phyloP scores from a whole-genome alignment of 345 rosid species.

The Anastatica hierochuntica region DNA sequence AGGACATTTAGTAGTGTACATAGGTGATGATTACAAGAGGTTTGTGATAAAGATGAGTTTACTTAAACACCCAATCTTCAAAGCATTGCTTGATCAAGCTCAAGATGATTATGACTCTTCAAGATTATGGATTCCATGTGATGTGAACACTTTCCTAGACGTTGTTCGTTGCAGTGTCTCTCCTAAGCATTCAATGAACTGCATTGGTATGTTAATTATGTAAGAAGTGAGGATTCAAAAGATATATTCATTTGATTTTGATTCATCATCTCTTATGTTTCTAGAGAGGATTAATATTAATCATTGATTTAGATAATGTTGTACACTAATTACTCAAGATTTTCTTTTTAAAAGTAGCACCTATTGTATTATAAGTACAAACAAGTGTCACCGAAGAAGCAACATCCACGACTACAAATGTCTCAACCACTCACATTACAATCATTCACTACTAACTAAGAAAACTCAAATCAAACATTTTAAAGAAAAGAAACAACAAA shows the following conservation, averaged over 20 bases:
- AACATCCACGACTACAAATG: slow-evolving; percentile 2
- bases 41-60: slow-evolving; percentile 58
- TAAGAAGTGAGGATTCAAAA: no score
- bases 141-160: slow-evolving; percentile 56
- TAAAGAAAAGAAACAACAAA: no score
- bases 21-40: slow-evolving; percentile 57
- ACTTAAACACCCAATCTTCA: slow-evolving; percentile 74
- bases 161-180: no score
- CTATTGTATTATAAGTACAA: neutral
- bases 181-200: no score
- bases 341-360: neutral
- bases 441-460: no score
- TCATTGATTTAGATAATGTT: slow-evolving; percentile 14
- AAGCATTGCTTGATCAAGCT: slow-evolving; percentile 69
- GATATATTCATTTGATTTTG: slow-evolving; percentile 15
- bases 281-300: slow-evolving; percentile 9
- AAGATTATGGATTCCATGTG: slow-evolving; percentile 77
- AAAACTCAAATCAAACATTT: no score
- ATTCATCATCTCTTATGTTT: slow-evolving; percentile 18
- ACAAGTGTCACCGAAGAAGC: neutral
- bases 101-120: slow-evolving; percentile 55
- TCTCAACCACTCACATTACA: no score
- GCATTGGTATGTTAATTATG: no score
- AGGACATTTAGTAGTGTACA: slow-evolving; percentile 76
- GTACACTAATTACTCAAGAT: slow-evolving; percentile 23